phyloP scores from a whole-genome alignment of 2,329 filamentous ascomycete species.

The Sphaceloma murrayae region DNA sequence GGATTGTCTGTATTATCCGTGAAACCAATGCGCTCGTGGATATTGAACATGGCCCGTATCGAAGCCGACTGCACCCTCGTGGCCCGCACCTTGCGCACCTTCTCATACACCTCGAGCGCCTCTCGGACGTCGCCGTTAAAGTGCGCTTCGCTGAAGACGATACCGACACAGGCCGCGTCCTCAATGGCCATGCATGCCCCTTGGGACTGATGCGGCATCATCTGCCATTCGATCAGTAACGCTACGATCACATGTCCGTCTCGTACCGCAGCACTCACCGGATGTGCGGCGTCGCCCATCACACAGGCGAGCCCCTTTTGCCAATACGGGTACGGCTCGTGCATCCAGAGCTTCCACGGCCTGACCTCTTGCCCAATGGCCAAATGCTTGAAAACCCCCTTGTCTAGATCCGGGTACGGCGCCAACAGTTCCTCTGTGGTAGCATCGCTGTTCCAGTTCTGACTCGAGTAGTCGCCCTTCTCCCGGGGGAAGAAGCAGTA shows the following conservation, averaged over 20 bases:
- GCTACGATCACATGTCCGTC: not conserved
- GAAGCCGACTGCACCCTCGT: conserved; percentile 31
- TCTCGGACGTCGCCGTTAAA: conserved; percentile 32
- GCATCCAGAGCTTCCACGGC: conserved; percentile 57
- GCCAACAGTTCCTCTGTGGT: conserved; percentile 37
- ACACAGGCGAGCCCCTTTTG: conserved; percentile 45
- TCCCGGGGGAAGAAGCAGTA: conserved; percentile 60
- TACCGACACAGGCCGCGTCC: conserved; percentile 53
- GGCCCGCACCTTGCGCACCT: conserved; percentile 28
- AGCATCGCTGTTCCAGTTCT: conserved; percentile 49
- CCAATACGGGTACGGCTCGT: conserved; percentile 52
- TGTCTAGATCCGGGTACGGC: conserved; percentile 52
- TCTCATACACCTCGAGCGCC: conserved; percentile 30
- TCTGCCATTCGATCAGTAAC: no score
- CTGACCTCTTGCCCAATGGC: conserved; percentile 53
- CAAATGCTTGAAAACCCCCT: conserved; percentile 48
- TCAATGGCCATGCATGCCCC: conserved; percentile 62
- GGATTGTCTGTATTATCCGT: conserved; percentile 49
- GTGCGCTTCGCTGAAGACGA: conserved; percentile 46
- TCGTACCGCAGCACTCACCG: conserved; percentile 33
- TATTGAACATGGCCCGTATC: conserved; percentile 13
- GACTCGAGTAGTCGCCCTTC: conserved; percentile 50
- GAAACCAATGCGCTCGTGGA: conserved; percentile 41
- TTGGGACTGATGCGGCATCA: conserved; percentile 62
- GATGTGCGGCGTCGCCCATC: conserved; percentile 58